Evolutionary conservation across 306 rosid species (phyloP), one percentile per base, ranked within the genome.

Genomic region (Lotus japonicus): DNA sequence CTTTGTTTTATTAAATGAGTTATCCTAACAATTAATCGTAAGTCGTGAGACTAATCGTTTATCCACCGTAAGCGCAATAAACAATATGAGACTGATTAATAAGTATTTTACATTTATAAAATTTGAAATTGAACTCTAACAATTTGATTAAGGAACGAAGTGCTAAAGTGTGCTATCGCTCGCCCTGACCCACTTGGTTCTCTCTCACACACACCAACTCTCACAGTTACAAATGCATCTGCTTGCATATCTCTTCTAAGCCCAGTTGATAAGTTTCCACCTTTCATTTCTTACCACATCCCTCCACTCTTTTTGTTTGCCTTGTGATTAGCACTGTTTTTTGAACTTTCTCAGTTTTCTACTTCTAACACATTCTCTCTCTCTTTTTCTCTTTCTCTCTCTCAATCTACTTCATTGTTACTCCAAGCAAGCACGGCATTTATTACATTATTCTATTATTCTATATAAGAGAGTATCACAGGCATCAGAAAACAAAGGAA

Each of bases 261-360:
- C 79, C 75, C 73, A 54, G 14, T 63, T 65, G 44, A 59, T 39
- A 33, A 50, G 18, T 84, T 84, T 79, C 88, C 81, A 83, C 92
- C 90, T 82, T 81, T 81, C 92, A 54, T 86, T 85, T 79, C 89
- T 85, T 80, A 83, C 90, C 84, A 13, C 77, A 63, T 51, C 58
- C 80, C 60, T 38, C 49, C 70, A 52, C 16, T 28, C 60, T 53
- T 51, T 18, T 16, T 4, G 5, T 48, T 67, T 69, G 17, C 16
- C 74, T 10, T 61, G 59, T 59, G 33, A 28, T 76, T 36, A 16
- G 11, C 6, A 13, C 41, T 46, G 19, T 69, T 17, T 55, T 5
- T 10, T 61, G 5, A 18, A 41, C 33, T 26, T 1, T 21, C 33
- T 26, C 3, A 26, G 33, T 26, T 36, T 78, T 58, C 75, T 49